Evolutionary conservation across 192 early-diverging fungal species (phyloP), one percentile per base, ranked within the genome.

Genomic region (Phycomyces blakesleeanus): DNA sequence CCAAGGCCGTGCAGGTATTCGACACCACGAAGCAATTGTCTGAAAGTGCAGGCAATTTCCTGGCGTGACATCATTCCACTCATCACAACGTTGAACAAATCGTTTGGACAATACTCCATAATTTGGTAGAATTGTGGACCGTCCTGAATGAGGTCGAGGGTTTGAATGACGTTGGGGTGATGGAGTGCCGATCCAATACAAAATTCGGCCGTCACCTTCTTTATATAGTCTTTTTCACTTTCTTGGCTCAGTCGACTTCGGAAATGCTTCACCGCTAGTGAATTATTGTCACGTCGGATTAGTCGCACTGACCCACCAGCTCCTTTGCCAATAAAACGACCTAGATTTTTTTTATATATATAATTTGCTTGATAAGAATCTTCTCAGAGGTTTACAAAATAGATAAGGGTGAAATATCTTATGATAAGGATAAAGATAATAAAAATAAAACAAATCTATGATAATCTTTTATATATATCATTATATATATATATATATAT

Each of bases 131-230:
- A 85, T 26, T 75, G 76, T 9, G 4, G 81, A 20, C 89, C 87
- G 64, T 98, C 94, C 74, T 97, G 93, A 38, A 98, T 91, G 61
- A 98, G 76, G 70, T 98, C 96, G 21, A 98, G 85, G 3, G 93
- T 97, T 66, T 88, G 84, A 44, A 98, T 91, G 26, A 98, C 78
- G 72, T 98, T 95, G 64, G 86, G 81, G 77, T 97, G 94, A 62
- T 96, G 86, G 29, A 98, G 78, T 44, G 89, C 90, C 6, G 93
- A 96, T 39, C 86, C 87, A 61, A 98, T 97, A 78, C 93, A 95
- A 73, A 97, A 98, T 78, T 98, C 96, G 67, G 86, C 83, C 40
- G 88, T 92, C 61, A 98, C 79, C 78, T 97, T 97, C 75, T 96
- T 97, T 73, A 96, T 79, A 76, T 96, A 97, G 53, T 96, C 92